A percentile compares a stretch with the other conserved stretches of the same genome.
Conservation (phyloP, 305 asterid species). For the Caryopteris hybrid region DNA sequence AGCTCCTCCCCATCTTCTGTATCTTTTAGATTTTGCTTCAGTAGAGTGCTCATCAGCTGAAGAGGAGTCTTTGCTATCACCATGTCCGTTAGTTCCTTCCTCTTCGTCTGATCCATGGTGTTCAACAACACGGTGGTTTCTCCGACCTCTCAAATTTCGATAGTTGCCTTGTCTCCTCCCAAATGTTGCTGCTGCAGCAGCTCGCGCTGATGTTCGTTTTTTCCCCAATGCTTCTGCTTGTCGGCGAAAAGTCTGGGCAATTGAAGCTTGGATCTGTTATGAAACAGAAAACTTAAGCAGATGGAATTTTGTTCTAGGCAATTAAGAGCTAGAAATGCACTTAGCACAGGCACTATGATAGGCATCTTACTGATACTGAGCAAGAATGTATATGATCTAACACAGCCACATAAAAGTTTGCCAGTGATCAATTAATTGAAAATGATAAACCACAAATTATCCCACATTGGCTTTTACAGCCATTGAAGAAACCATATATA, state of each 20-base stretch:
- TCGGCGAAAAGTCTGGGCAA: slow-evolving; percentile 81
- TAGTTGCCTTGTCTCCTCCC: slow-evolving; percentile 58
- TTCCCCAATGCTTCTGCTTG: slow-evolving; percentile 95
- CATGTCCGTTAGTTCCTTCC: slow-evolving; percentile 63
- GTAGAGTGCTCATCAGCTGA: slow-evolving; percentile 72
- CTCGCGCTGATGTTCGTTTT: slow-evolving; percentile 58
- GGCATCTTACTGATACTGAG: background rate
- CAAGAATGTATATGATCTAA: background rate
- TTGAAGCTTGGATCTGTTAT: slow-evolving; percentile 86
- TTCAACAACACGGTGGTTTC: slow-evolving; percentile 52
- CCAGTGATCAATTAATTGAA: background rate
- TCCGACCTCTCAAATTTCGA: slow-evolving; percentile 62
- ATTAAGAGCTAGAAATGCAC: background rate
- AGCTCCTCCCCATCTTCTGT: slow-evolving; percentile 63
- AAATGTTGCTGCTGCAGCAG: slow-evolving; percentile 45
- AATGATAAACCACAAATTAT: background rate
- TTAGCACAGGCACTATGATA: background rate
- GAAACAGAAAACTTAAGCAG: slow-evolving; percentile 13
- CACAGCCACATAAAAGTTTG: background rate
- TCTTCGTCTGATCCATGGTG: slow-evolving; percentile 78
- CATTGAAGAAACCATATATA: background rate
- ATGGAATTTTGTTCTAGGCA: background rate
- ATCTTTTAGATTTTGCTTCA: slow-evolving; percentile 69
- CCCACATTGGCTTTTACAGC: slow-evolving; percentile 8
- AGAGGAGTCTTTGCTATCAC: slow-evolving; percentile 83